Base-by-base conservation (phyloP, 2,329 filamentous ascomycete genomes). In the Fusarium sp. region DNA sequence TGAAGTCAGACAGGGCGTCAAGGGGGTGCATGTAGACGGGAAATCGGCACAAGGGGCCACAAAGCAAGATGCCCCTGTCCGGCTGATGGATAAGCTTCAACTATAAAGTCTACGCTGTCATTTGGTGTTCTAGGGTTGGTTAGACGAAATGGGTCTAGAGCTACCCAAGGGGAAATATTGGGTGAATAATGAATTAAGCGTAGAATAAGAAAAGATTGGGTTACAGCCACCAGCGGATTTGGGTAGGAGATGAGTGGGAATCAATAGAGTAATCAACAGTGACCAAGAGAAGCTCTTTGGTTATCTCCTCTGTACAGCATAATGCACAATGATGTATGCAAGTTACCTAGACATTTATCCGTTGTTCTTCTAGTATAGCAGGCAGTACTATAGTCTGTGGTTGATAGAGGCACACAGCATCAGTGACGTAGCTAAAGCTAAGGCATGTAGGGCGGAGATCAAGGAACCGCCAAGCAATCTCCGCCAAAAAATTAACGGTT, bases 381-480 rank as follows among this genome's bases (percentile, higher is more conserved):
- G 19, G 45, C 12, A 37, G 34, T 37, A 37, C 18, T 37, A 11
- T 26, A 39, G 23, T 30, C 9, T 58, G 7, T 37, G 18, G 18
- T 37, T 37, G 18, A 37, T 37, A 16, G 21, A 10, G 13, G 28
- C 30, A 37, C 12, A 25, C 34, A 42, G 28, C 30, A 31, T 42
- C 43, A 51, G 67, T 71, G 67, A 70, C 67, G 67, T 71, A 60
- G 58, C 43, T 50, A 28, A 21, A 37, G 34, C 34, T 37, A 37
- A 37, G 34, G 34, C 18, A 37, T 37, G 43, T 62, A 51, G 51
- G 44, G 34, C 50, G 14, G 19, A 26, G 52, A 49, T 43, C 62
- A 58, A 65, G 62, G 41, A 46, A 45, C 46, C 42, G 67, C 67
- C 67, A 70, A 70, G 67, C 58, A 67, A 69, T 67, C 31, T 45